phyloP scores from a whole-genome alignment of 2,329 filamentous ascomycete species.

The Mycocentrospora acerina region DNA sequence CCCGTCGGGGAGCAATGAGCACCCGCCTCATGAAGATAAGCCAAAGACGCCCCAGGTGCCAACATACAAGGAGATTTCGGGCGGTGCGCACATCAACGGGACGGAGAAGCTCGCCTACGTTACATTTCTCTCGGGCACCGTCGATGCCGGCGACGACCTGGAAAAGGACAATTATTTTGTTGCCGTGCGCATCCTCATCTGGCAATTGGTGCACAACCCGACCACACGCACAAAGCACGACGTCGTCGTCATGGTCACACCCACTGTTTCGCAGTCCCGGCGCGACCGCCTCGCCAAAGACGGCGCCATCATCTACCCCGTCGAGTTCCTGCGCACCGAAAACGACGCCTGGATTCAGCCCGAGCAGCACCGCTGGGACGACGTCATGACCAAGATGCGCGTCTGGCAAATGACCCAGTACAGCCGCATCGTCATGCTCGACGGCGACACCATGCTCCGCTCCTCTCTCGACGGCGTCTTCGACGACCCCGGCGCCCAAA shows the following conservation, averaged over 20 bases:
- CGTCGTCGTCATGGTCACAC: conserved; percentile 32
- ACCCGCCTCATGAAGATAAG: no score
- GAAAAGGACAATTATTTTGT: conserved; percentile 32
- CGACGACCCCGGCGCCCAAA: conserved; percentile 30
- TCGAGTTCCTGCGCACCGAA: conserved; percentile 21
- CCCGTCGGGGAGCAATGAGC: background rate
- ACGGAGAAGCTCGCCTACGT: conserved; percentile 26
- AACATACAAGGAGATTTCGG: no score
- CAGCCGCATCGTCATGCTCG: conserved; percentile 36
- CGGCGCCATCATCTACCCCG: conserved; percentile 27
- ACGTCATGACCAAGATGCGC: conserved; percentile 44
- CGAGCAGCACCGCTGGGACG: conserved; percentile 27
- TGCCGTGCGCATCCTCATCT: conserved; percentile 31
- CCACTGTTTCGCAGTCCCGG: conserved; percentile 20
- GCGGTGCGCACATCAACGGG: background rate
- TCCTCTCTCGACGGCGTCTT: conserved; percentile 38
- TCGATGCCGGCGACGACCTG: conserved; percentile 18
- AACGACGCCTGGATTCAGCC: conserved; percentile 21
- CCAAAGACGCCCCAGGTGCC: no score
- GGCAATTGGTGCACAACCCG: conserved; percentile 30
- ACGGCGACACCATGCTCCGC: conserved; percentile 39
- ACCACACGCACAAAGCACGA: conserved; percentile 24
- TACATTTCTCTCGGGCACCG: conserved; percentile 25
- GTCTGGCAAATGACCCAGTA: conserved; percentile 43
- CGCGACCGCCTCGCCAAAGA: conserved; percentile 22